A percentile compares a stretch with the other conserved stretches of the same genome.
Conservation (phyloP, 192 early-diverging fungal genomes). For the Anaeromyces robustus region DNA sequence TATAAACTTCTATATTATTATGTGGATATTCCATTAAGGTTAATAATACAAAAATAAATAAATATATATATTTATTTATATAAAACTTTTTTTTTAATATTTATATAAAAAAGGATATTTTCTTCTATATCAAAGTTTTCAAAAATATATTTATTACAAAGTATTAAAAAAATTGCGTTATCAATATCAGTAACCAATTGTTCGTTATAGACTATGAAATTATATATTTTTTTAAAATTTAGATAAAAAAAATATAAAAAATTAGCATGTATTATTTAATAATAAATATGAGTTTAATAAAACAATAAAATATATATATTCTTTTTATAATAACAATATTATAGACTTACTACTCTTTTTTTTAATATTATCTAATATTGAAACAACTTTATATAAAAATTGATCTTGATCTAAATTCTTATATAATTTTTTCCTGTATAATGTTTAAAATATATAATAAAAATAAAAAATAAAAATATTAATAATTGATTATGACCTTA, state of each 20-base stretch:
- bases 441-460: not conserved
- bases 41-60: too few relatives aligned
- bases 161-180: not conserved
- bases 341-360: not conserved
- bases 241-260: too few relatives aligned
- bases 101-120: not conserved
- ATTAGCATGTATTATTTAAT: too few relatives aligned
- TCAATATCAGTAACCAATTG: not conserved
- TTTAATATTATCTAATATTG: not conserved
- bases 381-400: not conserved
- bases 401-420: not conserved
- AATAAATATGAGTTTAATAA: too few relatives aligned
- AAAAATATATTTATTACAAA: not conserved
- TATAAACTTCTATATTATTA: not conserved
- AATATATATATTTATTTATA: too few relatives aligned
- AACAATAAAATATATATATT: too few relatives aligned
- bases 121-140: not conserved
- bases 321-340: too few relatives aligned
- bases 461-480: too few relatives aligned
- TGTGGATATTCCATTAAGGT: too few relatives aligned
- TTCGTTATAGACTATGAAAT: not conserved
- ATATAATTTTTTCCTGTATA: not conserved
- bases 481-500: too few relatives aligned
- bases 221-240: not conserved
- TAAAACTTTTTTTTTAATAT: too few relatives aligned